A percentile compares a stretch with the other conserved stretches of the same genome.
phyloP scores from a whole-genome alignment of 2,329 filamentous ascomycete species.

The Verticillium zaregamsianum region DNA sequence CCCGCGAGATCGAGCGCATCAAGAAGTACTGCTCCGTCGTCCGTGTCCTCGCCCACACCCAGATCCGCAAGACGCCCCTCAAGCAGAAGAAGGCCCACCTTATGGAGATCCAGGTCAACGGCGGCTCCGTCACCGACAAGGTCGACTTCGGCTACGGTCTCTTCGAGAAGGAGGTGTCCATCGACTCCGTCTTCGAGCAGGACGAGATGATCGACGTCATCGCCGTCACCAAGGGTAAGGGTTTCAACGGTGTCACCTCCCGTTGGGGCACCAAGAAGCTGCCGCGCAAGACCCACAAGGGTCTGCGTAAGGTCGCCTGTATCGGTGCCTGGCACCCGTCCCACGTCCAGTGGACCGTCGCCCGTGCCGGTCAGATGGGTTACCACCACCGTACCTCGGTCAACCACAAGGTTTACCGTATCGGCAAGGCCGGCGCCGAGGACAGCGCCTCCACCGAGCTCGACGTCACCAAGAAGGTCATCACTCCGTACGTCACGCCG shows the following conservation, averaged over 20 bases:
- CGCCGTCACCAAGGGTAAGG: conserved; percentile 99
- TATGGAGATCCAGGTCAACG: conserved; percentile 99
- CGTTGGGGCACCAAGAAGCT: conserved; percentile 99
- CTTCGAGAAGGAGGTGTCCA: conserved; percentile 97
- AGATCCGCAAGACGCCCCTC: conserved; percentile 97
- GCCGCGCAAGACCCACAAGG: conserved; percentile 99
- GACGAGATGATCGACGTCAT: conserved; percentile 99
- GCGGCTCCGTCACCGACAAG: conserved; percentile 93
- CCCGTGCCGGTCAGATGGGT: conserved; percentile 98
- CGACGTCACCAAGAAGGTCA: conserved; percentile 98
- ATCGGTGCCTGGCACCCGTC: conserved; percentile 99
- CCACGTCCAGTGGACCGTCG: conserved; percentile 99
- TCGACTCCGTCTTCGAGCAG: conserved; percentile 95
- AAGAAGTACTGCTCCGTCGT: conserved; percentile 99
- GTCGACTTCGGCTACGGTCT: conserved; percentile 91
- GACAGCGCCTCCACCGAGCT: conserved; percentile 92
- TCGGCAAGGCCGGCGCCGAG: conserved; percentile 88
- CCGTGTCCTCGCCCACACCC: conserved; percentile 98
- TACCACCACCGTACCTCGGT: conserved; percentile 99
- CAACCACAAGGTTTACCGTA: conserved; percentile 99
- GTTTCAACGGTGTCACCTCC: conserved; percentile 93
- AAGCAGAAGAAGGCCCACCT: conserved; percentile 99
- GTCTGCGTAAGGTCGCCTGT: conserved; percentile 99
- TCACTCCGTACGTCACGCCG: conserved; percentile 82
- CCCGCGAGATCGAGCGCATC: conserved; percentile 98